Conservation (phyloP, 257 asterid genomes). For the Coffea canephora region DNA sequence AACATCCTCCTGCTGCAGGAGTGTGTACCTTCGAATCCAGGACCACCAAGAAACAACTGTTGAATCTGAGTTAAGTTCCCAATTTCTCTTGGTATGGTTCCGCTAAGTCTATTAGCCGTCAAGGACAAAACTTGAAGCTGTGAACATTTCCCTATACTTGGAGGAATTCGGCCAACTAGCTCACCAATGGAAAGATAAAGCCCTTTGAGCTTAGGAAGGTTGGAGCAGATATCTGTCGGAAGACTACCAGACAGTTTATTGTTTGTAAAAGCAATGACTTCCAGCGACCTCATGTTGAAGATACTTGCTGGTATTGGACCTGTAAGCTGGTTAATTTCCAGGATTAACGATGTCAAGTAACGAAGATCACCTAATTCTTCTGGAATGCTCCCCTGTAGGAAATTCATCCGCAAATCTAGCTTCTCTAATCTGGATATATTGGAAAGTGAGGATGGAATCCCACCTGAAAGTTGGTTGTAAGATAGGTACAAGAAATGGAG, state of each 20-base stretch:
- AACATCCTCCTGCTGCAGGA: neutral
- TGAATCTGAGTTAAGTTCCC: constrained; percentile 28
- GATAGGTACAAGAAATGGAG: constrained; percentile 10
- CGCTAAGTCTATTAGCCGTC: constrained; percentile 21
- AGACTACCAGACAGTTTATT: constrained; percentile 20
- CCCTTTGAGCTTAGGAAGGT: constrained; percentile 18
- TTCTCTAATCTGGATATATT: constrained; percentile 13
- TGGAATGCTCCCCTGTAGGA: constrained; percentile 24
- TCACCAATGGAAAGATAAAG: constrained; percentile 7
- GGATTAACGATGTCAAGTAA: neutral
- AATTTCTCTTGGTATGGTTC: constrained; percentile 30
- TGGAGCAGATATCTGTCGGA: constrained; percentile 15
- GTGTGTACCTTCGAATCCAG: constrained; percentile 23
- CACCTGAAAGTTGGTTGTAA: constrained; percentile 10
- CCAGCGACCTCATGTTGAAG: constrained; percentile 15
- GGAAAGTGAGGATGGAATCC: constrained; percentile 17
- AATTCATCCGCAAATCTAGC: neutral
- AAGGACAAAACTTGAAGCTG: constrained; percentile 16
- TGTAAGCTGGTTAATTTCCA: constrained; percentile 13
- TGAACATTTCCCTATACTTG: constrained; percentile 21
- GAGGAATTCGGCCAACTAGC: constrained; percentile 28
- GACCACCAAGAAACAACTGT: constrained; percentile 17
- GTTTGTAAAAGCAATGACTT: neutral
- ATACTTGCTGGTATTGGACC: constrained; percentile 18
- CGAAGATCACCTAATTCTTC: constrained; percentile 23